Evolutionary conservation across 192 early-diverging fungal genomes (phyloP), one percentile per base, ranked within the genome.

Genomic region (Rhizophagus sp.): DNA sequence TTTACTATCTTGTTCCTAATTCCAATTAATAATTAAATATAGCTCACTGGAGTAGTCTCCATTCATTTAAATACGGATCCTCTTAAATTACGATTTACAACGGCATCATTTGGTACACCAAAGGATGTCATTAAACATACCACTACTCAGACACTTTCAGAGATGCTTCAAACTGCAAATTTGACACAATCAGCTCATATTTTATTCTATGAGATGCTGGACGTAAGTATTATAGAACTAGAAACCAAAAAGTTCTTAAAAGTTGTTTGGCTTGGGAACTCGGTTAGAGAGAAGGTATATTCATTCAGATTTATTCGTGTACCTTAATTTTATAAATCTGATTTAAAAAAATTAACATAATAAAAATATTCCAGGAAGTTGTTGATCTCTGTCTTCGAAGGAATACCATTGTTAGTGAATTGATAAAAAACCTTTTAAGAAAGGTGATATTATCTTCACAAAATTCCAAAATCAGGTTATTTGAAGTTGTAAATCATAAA

Each of bases 201-300:
- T 11, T 76, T 99, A 12, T 89, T 87, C 73, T 99, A 97, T 83
- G 97, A 99, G 82, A 87, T 95, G 62, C 73, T 98, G 65, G 94
- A 96, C 52, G 87, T 96, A 27, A 87, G 90, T 50, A 87, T 98
- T 24, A 80, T 86, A 30, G 96, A 99, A 83, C 83, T 98, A 25
- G 97, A 98, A 74, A 91, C 80, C 41, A 96, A 96, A 83, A 88
- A 91, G 57, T 82, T 80, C 66, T 75, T 98, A 13, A 93, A 91
- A 41, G 87, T 97, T 8, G 88, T 80, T 13, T 94, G 86, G 81
- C 85, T 96, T 19, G 91, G 92, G 44, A 87, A 87, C 6, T 85
- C 84, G 24, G 82, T 91, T 70, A 91, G 90, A 73, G 94, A 96
- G 24, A 88, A 91, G 84, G 90, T 87, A 83, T 36, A 6, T 41